Base-by-base conservation (phyloP, 441 rosid genomes). In the Pelargonium fulgidum region DNA sequence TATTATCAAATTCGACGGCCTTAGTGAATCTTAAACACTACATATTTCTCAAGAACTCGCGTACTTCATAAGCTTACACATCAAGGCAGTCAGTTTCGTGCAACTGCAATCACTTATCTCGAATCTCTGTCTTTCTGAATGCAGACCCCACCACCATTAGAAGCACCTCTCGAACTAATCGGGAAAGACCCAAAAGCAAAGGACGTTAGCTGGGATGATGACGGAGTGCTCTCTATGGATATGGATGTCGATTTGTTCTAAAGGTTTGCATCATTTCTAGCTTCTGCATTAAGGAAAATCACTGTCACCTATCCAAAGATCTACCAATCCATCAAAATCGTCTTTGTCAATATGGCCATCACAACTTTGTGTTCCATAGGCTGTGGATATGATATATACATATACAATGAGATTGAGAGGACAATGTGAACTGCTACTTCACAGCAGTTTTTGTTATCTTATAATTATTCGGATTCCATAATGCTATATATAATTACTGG, bases 131-230 rank as follows among this genome's bases (percentile, higher is more conserved):
- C 24, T 9, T 61, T 24, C 36, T 72, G 62, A 17, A 14, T 81
- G 88, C 89, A 94, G 99, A 79, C 59, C 42, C 97, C 99, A 20
- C 97, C 99, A 4, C 83, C 87, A 29, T 26, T 94, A 48, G 96
- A 87, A 16, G 79, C 69, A 47, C 96, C 96, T 2, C 79, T 85
- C 66, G 56, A 73, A 62, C 78, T 91, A 61, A 84, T 74, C 12
- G 79, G 62, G 71, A 90, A 84, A 78, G 96, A 90, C 71, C 82
- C 83, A 0, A 81, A 74, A 36, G 84, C 85, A 72, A 85, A 83
- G 80, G 91, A 86, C 64, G 79, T 80, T 11, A 66, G 65, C 2
- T 91, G 97, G 99, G 96, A 93, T 81, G 97, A 87, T 67, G 96
- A 89, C 73, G 99, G 93, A n/a, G 94, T 87, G 70, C 96, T 87